These are phyloP conservation scores for Myriangium duriaei DNA, from an alignment of 2,329 filamentous ascomycete species.

Conservation along the genomic window DNA sequence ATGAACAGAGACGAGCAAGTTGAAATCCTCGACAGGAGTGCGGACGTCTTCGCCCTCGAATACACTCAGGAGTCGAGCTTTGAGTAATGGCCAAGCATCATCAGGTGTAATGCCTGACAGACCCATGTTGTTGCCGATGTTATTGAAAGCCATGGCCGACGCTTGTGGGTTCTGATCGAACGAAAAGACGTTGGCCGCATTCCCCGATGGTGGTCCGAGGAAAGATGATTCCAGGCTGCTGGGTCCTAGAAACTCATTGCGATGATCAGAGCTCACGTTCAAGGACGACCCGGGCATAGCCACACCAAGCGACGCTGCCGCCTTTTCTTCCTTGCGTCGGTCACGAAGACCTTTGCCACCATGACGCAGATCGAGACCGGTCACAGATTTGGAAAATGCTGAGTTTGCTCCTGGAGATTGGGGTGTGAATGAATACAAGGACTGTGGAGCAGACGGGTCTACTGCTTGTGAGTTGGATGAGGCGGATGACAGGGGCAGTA, in stretches of 20 bases:
- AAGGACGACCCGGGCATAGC: constrained; percentile 18
- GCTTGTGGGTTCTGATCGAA: constrained; percentile 21
- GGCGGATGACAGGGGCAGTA: constrained; percentile 61
- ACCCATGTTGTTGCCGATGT: constrained; percentile 35
- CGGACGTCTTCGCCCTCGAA: constrained; percentile 73
- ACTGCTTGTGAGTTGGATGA: constrained; percentile 65
- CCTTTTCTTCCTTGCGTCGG: constrained; percentile 49
- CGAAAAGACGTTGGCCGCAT: constrained; percentile 19
- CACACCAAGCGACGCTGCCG: constrained; percentile 23
- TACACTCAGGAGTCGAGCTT: constrained; percentile 61
- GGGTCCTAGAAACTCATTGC: constrained; percentile 15
- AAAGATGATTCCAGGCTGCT: constrained; percentile 11
- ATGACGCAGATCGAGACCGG: constrained; percentile 65
- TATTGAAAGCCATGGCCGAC: constrained; percentile 29
- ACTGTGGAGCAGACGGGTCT: constrained; percentile 61
- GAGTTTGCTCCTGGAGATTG: constrained; percentile 55
- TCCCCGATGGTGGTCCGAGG: constrained; percentile 18
- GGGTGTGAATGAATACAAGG: constrained; percentile 69
- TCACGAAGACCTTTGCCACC: constrained; percentile 65
- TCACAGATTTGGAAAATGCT: constrained; percentile 71
- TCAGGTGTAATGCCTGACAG: constrained; percentile 43
- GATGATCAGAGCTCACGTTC: constrained; percentile 9
- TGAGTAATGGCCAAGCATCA: constrained; percentile 72
- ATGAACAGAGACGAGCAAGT: constrained; percentile 65
- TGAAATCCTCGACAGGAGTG: constrained; percentile 73